These are phyloP conservation scores for Spathaspora girioi DNA, from an alignment of 805 yeast species.

Conservation along the genomic window DNA sequence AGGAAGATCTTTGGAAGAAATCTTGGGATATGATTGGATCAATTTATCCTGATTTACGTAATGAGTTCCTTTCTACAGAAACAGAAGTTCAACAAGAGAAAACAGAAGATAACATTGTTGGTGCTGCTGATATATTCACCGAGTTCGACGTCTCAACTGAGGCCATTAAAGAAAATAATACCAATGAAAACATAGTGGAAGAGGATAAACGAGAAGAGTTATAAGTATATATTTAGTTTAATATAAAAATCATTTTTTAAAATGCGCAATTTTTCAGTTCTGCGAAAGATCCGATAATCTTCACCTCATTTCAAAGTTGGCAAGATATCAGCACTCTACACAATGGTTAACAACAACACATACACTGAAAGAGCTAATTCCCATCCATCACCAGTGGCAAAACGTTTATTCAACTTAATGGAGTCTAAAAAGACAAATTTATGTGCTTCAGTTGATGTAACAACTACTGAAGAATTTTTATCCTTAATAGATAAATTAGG, in stretches of 20 bases:
- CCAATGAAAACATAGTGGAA: not conserved
- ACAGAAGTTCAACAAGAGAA: not conserved
- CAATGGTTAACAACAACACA: slow-evolving; percentile 28
- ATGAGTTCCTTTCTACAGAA: slow-evolving; percentile 9
- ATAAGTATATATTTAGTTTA: not conserved
- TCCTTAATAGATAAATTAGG: slow-evolving; percentile 74
- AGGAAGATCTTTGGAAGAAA: slow-evolving; percentile 23
- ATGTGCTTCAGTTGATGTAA: slow-evolving; percentile 93
- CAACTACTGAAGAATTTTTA: slow-evolving; percentile 73
- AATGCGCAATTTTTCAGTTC: not conserved
- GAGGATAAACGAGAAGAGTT: not conserved
- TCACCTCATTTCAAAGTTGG: no score
- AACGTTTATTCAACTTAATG: slow-evolving; percentile 69
- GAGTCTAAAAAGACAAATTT: slow-evolving; percentile 78
- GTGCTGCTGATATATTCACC: not conserved
- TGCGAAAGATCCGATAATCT: not conserved
- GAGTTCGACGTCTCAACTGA: not conserved
- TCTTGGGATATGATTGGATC: slow-evolving; percentile 30
- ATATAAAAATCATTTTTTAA: not conserved
- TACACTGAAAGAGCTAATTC: slow-evolving; percentile 66
- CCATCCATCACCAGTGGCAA: slow-evolving; percentile 79
- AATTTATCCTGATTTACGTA: slow-evolving; percentile 25
- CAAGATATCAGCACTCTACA: no score
- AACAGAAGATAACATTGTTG: not conserved
- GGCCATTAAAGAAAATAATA: not conserved